phyloP scores from a whole-genome alignment of 2,329 filamentous ascomycete species.

The Fusarium multiceps region DNA sequence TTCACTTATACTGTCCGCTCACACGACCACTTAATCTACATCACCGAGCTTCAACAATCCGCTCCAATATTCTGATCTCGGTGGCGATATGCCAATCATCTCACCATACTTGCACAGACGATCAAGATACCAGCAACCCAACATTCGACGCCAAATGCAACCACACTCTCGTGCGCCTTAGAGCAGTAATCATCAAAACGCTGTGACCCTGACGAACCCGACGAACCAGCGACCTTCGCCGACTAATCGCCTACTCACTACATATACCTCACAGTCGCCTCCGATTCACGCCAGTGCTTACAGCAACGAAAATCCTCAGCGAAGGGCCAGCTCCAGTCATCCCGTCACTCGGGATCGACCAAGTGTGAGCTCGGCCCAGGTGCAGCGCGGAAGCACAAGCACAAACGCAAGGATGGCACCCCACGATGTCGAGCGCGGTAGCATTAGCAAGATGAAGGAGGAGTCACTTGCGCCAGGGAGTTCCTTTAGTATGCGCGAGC shows the following conservation, averaged over 20 bases:
- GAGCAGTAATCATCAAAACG: slow-evolving; percentile 6
- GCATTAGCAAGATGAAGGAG: slow-evolving; percentile 66
- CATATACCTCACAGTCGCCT: slow-evolving; percentile 28
- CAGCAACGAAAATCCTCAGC: slow-evolving; percentile 14
- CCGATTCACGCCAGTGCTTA: slow-evolving; percentile 15
- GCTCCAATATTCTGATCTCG: background rate
- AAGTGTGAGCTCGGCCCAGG: slow-evolving; percentile 38
- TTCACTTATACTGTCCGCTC: slow-evolving; percentile 12
- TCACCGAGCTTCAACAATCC: slow-evolving; percentile 1
- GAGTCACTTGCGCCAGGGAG: slow-evolving; percentile 64
- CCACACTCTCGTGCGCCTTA: background rate
- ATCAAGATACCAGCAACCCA: slow-evolving; percentile 21
- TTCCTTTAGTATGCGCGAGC: slow-evolving; percentile 63
- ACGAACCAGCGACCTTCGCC: slow-evolving; percentile 22
- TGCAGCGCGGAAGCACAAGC: slow-evolving; percentile 46
- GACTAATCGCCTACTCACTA: slow-evolving; percentile 32
- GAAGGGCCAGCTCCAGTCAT: slow-evolving; percentile 37
- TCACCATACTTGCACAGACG: slow-evolving; percentile 21
- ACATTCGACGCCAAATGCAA: slow-evolving; percentile 8
- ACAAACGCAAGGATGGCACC: slow-evolving; percentile 51
- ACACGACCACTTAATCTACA: background rate
- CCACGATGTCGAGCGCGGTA: slow-evolving; percentile 66
- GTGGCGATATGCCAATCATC: slow-evolving; percentile 39
- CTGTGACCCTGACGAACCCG: slow-evolving; percentile 36
- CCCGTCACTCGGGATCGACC: slow-evolving; percentile 30